phyloP scores from a whole-genome alignment of 306 rosid genomes.

The Prosopis cineraria region DNA sequence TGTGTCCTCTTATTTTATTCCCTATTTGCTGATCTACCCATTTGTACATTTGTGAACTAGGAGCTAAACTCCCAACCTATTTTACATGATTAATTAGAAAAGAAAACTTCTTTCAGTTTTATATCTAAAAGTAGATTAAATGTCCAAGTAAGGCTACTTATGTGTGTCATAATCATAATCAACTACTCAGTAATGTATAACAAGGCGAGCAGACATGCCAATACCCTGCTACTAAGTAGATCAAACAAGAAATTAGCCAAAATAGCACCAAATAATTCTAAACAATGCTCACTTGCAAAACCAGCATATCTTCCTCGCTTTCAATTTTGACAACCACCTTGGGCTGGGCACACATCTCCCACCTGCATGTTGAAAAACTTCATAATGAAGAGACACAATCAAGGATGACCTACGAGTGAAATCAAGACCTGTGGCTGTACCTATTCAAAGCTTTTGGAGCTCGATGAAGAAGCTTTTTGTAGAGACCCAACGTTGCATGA shows the following conservation, averaged over 20 bases:
- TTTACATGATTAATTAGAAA: slow-evolving; percentile 13
- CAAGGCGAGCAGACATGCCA: slow-evolving; percentile 7
- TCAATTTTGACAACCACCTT: slow-evolving; percentile 95
- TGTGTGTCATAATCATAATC: slow-evolving; percentile 1
- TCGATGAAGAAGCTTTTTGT: slow-evolving; percentile 75
- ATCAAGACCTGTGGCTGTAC: slow-evolving; percentile 37
- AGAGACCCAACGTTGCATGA: slow-evolving; percentile 94
- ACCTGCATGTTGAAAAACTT: slow-evolving; percentile 54
- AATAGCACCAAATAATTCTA: neutral
- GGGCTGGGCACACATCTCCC: slow-evolving; percentile 98
- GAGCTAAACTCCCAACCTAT: neutral
- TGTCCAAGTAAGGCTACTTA: neutral
- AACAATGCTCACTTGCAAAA: slow-evolving; percentile 66
- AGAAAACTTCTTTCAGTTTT: neutral
- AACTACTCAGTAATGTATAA: neutral
- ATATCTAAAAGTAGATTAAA: neutral
- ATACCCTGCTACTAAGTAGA: slow-evolving; percentile 14
- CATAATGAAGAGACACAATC: slow-evolving; percentile 1
- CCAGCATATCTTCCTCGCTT: slow-evolving; percentile 88
- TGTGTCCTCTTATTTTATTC: neutral
- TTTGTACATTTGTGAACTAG: neutral
- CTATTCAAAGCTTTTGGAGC: slow-evolving; percentile 88
- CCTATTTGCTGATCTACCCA: neutral
- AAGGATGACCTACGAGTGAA: neutral
- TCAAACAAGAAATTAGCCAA: neutral